A percentile compares a stretch with the other conserved stretches of the same genome.
Conservation (phyloP, 371 early-diverging fungal genomes). For the Haplosporangium sp. region DNA sequence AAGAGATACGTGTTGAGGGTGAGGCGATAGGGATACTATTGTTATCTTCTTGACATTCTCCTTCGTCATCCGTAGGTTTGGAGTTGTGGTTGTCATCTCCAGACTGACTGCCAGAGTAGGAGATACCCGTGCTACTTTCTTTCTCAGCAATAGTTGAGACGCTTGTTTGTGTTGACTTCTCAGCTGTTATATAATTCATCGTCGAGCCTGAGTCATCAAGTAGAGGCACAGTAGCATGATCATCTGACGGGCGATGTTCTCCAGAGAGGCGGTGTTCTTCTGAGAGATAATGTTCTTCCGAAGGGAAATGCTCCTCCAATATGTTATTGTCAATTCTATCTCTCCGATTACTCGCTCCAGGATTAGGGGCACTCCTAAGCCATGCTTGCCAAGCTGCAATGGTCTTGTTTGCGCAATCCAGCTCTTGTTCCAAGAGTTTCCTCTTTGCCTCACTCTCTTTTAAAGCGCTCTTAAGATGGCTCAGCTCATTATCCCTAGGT, state of each 20-base stretch:
- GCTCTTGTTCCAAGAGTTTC: background rate
- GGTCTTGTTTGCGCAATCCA: constrained; percentile 8
- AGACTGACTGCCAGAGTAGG: too few species aligned
- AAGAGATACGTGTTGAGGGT: background rate
- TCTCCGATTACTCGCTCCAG: background rate
- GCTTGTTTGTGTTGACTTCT: too few species aligned
- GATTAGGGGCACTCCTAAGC: constrained; percentile 12
- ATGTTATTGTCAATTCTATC: background rate
- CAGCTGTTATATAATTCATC: too few species aligned
- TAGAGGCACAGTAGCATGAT: background rate
- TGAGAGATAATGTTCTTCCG: background rate
- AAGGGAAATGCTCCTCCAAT: background rate
- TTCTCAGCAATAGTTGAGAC: too few species aligned
- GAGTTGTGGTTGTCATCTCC: too few species aligned
- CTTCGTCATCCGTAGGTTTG: too few species aligned
- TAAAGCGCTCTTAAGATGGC: background rate
- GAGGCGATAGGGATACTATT: background rate
- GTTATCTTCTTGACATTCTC: background rate
- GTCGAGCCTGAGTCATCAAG: too few species aligned
- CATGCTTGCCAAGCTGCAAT: constrained; percentile 9
- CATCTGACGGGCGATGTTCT: background rate
- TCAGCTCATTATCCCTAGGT: background rate
- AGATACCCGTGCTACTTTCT: too few species aligned
- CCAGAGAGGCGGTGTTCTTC: background rate
- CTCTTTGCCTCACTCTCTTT: background rate